Base-by-base conservation (phyloP, 2,329 filamentous ascomycete species). In the Stagonosporopsis tanaceti region DNA sequence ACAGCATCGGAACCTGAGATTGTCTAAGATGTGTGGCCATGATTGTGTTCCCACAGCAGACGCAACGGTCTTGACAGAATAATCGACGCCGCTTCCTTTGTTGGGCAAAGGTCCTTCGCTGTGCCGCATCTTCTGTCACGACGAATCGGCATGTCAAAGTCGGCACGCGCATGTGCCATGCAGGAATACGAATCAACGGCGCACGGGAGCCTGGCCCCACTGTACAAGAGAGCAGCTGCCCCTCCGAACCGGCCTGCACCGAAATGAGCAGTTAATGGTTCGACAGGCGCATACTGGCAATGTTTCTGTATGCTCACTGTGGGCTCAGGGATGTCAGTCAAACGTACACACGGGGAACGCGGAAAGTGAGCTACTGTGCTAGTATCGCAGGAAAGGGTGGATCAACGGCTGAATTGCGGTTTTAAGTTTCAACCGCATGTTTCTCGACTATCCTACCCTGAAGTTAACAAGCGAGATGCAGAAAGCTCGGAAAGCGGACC, bases 231-330 rank as follows among this genome's bases (percentile, higher is more conserved):
- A 52, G 40, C 53, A 55, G 47, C 50, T 62, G 50, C 59, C 59
- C 58, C 47, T 62, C 56, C 41, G 17, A 42, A 61, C 53, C 64
- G 61, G 64, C 54, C 52, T 47, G 50, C 47, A 37, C 67, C 60
- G 64, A 57, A 60, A 46, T 66, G 67, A 58, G 64, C 64, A 66
- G 69, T 65, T 62, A 40, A 68, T 71, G 61, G 63, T 67, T 58
- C 66, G 64, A 71, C 63, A 34, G 54, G 34, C 42, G 48, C 60
- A 60, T 53, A 53, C 38, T 8, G 17, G 15, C 7, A 50, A 47
- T 30, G 44, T 28, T 12, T 47, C 46, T 41, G 39, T 50, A 46
- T 45, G 54, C 48, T 40, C 48, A 59, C 50, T 53, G 17, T 53
- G 47, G 37, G 15, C 40, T 24, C 41, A 39, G 32, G 50, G 46